These are phyloP conservation scores for Candida pseudoviswanathii DNA, from an alignment of 1,139 yeast genomes.

Conservation along the genomic window DNA sequence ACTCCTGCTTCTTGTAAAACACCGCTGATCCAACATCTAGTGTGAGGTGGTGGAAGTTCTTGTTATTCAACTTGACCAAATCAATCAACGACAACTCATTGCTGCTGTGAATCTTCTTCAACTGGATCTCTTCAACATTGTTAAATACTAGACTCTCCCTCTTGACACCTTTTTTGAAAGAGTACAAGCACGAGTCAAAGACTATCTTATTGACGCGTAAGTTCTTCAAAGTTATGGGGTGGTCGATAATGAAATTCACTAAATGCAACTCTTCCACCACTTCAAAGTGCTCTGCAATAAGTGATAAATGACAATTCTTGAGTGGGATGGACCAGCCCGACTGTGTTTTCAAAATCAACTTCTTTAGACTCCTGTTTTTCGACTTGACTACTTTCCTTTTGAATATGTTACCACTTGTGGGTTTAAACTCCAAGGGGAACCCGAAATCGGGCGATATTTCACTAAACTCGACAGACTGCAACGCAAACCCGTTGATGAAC, in stretches of 20 bases:
- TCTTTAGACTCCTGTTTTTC: conserved; percentile 23
- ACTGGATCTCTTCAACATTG: conserved; percentile 34
- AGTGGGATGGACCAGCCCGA: conserved; percentile 54
- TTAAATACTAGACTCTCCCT: conserved; percentile 29
- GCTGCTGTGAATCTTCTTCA: conserved; percentile 40
- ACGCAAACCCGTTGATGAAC: conserved; percentile 35
- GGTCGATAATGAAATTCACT: conserved; percentile 51
- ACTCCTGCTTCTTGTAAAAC: conserved; percentile 37
- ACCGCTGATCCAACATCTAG: conserved; percentile 53
- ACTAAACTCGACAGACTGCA: conserved; percentile 30
- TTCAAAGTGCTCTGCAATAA: conserved; percentile 44
- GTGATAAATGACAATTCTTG: conserved; percentile 32
- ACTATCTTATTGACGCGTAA: conserved; percentile 22
- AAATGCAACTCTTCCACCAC: conserved; percentile 45
- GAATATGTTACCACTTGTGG: conserved; percentile 8
- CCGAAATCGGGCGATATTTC: conserved; percentile 56
- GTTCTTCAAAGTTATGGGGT: conserved; percentile 15
- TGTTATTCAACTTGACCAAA: conserved; percentile 28
- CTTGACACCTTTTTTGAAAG: conserved; percentile 19
- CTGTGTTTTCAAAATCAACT: conserved; percentile 40
- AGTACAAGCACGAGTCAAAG: conserved; percentile 30
- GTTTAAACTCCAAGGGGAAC: conserved; percentile 34
- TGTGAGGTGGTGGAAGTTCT: conserved; percentile 31
- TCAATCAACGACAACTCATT: conserved; percentile 54
- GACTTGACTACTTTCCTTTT: conserved; percentile 20